Conservation (phyloP, 345 rosid genomes). For the Lepidium africanum region DNA sequence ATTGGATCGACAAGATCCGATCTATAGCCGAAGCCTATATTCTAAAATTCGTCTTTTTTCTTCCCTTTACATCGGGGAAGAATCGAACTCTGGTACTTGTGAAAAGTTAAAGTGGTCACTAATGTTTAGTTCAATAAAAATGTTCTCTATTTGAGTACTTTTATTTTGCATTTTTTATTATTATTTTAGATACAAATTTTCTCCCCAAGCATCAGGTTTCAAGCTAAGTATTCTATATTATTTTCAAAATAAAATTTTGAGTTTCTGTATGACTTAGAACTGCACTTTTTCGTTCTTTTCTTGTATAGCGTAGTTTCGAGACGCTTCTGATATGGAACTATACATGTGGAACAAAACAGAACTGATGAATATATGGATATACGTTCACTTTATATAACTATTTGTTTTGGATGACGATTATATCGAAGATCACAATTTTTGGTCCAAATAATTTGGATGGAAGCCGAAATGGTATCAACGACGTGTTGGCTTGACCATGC, state of each 20-base stretch:
- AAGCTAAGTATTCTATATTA: not conserved
- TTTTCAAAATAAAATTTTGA: not conserved
- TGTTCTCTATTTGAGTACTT: too few species aligned
- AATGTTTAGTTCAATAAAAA: too few species aligned
- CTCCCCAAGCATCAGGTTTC: not conserved
- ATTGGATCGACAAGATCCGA: too few species aligned
- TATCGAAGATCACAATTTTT: not conserved
- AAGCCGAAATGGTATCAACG: constrained; percentile 8
- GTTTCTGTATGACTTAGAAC: not conserved
- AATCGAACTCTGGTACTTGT: too few species aligned
- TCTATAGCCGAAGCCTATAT: too few species aligned
- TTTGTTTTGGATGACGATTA: constrained; percentile 11
- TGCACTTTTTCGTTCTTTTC: not conserved
- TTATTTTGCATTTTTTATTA: too few species aligned
- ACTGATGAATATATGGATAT: not conserved
- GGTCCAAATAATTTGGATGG: constrained; percentile 16
- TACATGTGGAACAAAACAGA: constrained; percentile 4
- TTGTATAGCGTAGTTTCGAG: not conserved
- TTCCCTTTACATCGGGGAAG: too few species aligned
- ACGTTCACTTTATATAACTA: not conserved
- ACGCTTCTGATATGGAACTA: constrained; percentile 6
- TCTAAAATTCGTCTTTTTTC: too few species aligned
- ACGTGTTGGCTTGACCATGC: constrained; percentile 18
- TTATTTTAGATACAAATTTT: too few species aligned
- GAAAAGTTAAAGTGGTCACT: too few species aligned